Conservation (phyloP, 2,329 filamentous ascomycete genomes). For the Alternaria gaisen region DNA sequence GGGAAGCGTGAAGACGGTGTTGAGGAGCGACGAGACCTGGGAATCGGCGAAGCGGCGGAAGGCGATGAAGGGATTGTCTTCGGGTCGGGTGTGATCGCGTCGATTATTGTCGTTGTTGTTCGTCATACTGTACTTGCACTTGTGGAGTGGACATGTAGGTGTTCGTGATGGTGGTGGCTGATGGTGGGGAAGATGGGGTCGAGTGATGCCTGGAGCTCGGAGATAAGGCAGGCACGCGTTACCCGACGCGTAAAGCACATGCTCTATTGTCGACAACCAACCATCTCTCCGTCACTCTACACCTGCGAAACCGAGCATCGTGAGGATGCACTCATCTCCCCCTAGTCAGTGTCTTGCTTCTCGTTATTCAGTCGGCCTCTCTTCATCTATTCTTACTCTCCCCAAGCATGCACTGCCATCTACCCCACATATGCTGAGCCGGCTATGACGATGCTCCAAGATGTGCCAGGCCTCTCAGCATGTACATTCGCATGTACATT, state of each 20-base stretch:
- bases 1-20: slow-evolving; percentile 58
- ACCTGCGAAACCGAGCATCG: slow-evolving; percentile 9
- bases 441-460: background rate
- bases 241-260: slow-evolving; percentile 11
- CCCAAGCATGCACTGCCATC: slow-evolving; percentile 4
- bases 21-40: slow-evolving; percentile 64
- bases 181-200: slow-evolving; percentile 15
- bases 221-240: slow-evolving; percentile 18
- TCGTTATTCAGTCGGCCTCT: background rate
- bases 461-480: background rate
- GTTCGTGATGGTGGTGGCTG: slow-evolving; percentile 2
- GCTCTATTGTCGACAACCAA: slow-evolving; percentile 10
- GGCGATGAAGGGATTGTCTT: slow-evolving; percentile 65
- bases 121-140: slow-evolving; percentile 31
- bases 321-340: background rate
- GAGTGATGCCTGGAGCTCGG: slow-evolving; percentile 19
- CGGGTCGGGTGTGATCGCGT: slow-evolving; percentile 26
- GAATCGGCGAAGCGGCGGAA: slow-evolving; percentile 70
- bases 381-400: background rate
- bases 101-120: slow-evolving; percentile 30
- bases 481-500: background rate
- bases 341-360: background rate
- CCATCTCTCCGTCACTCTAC: slow-evolving; percentile 4
- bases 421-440: slow-evolving; percentile 1
- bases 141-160: slow-evolving; percentile 15